phyloP scores from a whole-genome alignment of 352 stramenopile species.

The Phytophthora pistaciae region DNA sequence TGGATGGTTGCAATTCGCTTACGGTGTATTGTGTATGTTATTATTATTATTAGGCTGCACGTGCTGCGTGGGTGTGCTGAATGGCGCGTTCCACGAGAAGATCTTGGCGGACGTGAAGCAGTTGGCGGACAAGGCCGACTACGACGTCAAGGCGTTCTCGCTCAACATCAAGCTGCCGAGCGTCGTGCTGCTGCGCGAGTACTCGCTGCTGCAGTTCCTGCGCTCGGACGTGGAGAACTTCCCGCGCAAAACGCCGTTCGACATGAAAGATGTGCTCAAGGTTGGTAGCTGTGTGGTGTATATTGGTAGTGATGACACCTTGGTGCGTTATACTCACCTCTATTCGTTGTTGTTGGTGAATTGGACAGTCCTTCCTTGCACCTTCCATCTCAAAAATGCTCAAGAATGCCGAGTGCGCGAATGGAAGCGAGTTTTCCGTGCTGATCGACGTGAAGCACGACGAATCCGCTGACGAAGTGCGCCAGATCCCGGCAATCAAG shows the following conservation, averaged over 20 bases:
- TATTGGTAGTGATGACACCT: background rate
- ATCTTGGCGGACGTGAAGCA: conserved; percentile 52
- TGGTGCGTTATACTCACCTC: conserved; percentile 4
- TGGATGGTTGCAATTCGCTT: conserved; percentile 8
- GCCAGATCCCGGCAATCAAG: conserved; percentile 81
- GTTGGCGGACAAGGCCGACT: conserved; percentile 49
- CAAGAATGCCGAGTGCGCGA: conserved; percentile 57
- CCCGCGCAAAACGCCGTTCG: conserved; percentile 45
- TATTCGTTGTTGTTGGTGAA: conserved; percentile 5
- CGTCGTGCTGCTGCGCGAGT: conserved; percentile 80
- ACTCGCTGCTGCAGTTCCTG: conserved; percentile 74
- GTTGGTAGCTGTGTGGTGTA: conserved; percentile 23
- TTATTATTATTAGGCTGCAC: conserved; percentile 49
- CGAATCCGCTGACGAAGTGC: conserved; percentile 75
- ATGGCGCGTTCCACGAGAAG: conserved; percentile 49
- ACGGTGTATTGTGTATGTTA: background rate
- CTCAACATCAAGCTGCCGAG: conserved; percentile 88
- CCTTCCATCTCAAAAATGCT: conserved; percentile 57
- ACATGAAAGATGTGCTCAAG: conserved; percentile 87
- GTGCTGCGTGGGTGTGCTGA: conserved; percentile 78
- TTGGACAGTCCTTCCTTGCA: conserved; percentile 51
- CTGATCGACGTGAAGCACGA: conserved; percentile 76
- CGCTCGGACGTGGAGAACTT: conserved; percentile 45
- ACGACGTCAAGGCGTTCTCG: conserved; percentile 75
- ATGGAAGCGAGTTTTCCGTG: conserved; percentile 72